Percentiles rank a stretch among this genome's conserved stretches.
Conservation (phyloP, 208 protist genomes). For the Borovskyia barvae region DNA sequence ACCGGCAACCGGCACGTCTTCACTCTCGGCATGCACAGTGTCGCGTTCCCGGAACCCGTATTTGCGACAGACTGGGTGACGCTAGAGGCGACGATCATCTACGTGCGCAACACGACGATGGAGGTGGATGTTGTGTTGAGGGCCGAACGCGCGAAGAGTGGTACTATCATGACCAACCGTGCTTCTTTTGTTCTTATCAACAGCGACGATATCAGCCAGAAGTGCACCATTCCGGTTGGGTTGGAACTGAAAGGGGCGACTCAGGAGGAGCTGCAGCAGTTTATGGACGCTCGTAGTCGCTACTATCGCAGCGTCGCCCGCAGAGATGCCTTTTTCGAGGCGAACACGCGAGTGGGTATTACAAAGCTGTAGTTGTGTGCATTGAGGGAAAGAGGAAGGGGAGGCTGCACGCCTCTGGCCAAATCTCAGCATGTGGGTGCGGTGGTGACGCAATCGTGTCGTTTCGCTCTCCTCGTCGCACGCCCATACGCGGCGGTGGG, state of each 20-base stretch:
- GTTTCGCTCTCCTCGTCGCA: no score
- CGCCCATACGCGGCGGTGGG: no score
- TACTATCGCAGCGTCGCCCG: conserved; percentile 49
- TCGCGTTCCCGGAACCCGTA: conserved; percentile 83
- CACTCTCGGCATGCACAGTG: conserved; percentile 89
- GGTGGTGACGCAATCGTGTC: no score
- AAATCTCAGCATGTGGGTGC: no score
- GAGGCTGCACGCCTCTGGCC: no score
- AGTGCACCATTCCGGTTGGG: conserved; percentile 61
- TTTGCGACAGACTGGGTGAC: conserved; percentile 85
- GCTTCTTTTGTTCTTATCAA: conserved; percentile 87
- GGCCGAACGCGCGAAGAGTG: conserved; percentile 54
- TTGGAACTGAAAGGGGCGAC: conserved; percentile 62
- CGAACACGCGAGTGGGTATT: conserved; percentile 10
- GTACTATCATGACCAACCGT: conserved; percentile 70
- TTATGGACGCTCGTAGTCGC: conserved; percentile 56
- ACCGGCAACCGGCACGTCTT: conserved; percentile 86
- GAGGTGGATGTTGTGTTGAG: conserved; percentile 82
- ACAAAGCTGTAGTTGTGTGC: conserved; percentile 12
- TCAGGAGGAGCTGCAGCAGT: conserved; percentile 71
- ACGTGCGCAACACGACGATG: conserved; percentile 90
- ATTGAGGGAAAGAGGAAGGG: not conserved
- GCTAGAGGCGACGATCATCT: conserved; percentile 81
- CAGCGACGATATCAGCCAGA: conserved; percentile 85
- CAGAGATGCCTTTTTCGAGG: conserved; percentile 16